phyloP scores from a whole-genome alignment of 768 basidiomycete genomes.

The Astraeus odoratus region DNA sequence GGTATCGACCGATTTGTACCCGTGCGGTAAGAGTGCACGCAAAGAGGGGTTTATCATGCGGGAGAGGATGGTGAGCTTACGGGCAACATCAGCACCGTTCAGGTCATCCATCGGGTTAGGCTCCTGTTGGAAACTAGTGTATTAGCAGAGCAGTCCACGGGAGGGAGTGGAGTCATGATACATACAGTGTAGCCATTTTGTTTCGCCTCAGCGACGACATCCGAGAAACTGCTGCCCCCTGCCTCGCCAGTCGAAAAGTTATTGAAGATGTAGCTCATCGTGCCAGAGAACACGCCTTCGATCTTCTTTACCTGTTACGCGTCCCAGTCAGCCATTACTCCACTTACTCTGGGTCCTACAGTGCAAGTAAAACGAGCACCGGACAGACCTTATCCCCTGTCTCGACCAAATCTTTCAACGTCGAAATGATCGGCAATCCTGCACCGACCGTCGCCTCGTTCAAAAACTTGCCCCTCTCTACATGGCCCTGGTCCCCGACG shows the following conservation, averaged over 20 bases:
- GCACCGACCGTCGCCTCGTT: conserved; percentile 95
- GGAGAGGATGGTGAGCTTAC: conserved; percentile 93
- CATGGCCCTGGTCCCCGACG: too few species aligned
- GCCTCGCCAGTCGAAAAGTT: conserved; percentile 73
- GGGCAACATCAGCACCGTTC: conserved; percentile 93
- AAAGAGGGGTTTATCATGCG: conserved; percentile 51
- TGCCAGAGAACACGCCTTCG: conserved; percentile 97
- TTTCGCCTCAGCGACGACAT: conserved; percentile 81
- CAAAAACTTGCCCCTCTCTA: conserved; percentile 53
- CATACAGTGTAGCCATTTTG: conserved; percentile 90
- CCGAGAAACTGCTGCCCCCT: conserved; percentile 74
- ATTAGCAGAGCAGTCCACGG: neutral
- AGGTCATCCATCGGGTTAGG: conserved; percentile 97
- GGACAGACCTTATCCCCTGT: conserved; percentile 82
- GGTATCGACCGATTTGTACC: conserved; percentile 76
- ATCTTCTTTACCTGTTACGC: conserved; percentile 67
- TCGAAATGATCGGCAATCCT: conserved; percentile 86
- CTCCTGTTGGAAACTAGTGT: conserved; percentile 47
- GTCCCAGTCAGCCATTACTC: neutral
- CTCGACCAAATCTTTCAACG: conserved; percentile 83
- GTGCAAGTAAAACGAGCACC: neutral
- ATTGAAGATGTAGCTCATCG: conserved; percentile 99
- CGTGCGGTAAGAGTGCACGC: conserved; percentile 55
- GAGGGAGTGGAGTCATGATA: neutral
- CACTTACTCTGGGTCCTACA: neutral